Evolutionary conservation across 2,329 filamentous ascomycete species (phyloP).

Genomic region (Penicillium polonicum): DNA sequence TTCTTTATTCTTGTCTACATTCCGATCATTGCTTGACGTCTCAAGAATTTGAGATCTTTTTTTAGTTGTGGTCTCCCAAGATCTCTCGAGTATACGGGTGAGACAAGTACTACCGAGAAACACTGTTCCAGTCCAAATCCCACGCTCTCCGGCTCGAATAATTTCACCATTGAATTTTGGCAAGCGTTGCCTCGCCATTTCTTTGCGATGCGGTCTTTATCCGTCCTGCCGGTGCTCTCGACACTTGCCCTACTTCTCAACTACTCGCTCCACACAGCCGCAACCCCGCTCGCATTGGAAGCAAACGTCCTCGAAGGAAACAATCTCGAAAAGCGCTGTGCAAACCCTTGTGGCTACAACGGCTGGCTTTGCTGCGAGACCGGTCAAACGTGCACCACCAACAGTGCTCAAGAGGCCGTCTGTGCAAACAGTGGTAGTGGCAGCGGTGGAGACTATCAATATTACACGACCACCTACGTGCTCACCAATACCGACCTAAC

Average conservation of each 20-base stretch:
- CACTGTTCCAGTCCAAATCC: background rate
- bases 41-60: conserved; percentile 6
- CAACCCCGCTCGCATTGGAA: conserved; percentile 33
- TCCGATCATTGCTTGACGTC: conserved; percentile 11
- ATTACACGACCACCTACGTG: conserved; percentile 58
- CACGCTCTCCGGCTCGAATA: background rate
- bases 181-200: conserved; percentile 7
- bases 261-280: conserved; percentile 23
- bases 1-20: conserved; percentile 17
- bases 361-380: conserved; percentile 52
- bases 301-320: conserved; percentile 19
- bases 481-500: conserved; percentile 52
- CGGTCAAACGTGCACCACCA: conserved; percentile 51
- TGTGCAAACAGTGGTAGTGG: conserved; percentile 38
- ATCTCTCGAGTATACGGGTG: conserved; percentile 15
- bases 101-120: conserved; percentile 1
- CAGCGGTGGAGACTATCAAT: conserved; percentile 46
- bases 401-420: conserved; percentile 49
- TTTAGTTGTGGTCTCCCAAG: conserved; percentile 10
- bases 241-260: conserved; percentile 30
- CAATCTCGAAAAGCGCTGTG: conserved; percentile 41
- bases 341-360: conserved; percentile 54
- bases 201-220: conserved; percentile 33
- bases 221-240: conserved; percentile 27
- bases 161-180: background rate